Evolutionary conservation across 129 eudicot genomes (phyloP).

Genomic region (Artemisia argyi): DNA sequence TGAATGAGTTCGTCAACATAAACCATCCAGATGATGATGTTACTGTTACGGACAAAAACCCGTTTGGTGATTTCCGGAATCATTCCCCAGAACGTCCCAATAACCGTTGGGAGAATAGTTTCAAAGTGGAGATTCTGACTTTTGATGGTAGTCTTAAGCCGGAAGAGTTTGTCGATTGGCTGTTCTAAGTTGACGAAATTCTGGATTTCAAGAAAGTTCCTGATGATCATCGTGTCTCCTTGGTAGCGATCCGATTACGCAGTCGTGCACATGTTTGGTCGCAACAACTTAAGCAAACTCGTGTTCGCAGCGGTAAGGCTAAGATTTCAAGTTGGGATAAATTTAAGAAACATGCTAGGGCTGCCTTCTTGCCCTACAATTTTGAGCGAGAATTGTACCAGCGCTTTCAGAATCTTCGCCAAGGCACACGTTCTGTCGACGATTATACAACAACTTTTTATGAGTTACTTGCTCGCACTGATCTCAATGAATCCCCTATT

Average conservation of each 20-base stretch:
- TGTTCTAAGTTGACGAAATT: conserved; percentile 2
- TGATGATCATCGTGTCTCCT: conserved; percentile 1
- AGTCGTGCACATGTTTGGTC: conserved; percentile 14
- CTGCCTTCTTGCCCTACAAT: conserved; percentile 7
- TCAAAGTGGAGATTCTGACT: no score
- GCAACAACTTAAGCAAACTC: not conserved
- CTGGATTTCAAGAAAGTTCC: conserved; percentile 7
- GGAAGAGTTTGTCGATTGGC: not conserved
- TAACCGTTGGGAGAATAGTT: no score
- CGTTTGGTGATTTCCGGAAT: no score
- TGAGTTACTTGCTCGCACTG: no score
- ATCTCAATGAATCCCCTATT: not conserved
- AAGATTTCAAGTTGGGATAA: not conserved
- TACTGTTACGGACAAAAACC: no score
- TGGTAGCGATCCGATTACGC: not conserved
- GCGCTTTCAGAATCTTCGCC: not conserved
- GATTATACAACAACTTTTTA: no score
- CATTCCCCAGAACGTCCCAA: no score
- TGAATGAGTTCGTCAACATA: no score
- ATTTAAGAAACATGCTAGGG: conserved; percentile 5
- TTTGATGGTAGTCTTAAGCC: not conserved
- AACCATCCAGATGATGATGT: no score
- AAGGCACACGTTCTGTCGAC: not conserved
- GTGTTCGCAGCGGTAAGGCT: not conserved
- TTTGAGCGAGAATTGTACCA: not conserved